Base-by-base conservation (phyloP, 441 rosid genomes). In the Corymbia calophylla region DNA sequence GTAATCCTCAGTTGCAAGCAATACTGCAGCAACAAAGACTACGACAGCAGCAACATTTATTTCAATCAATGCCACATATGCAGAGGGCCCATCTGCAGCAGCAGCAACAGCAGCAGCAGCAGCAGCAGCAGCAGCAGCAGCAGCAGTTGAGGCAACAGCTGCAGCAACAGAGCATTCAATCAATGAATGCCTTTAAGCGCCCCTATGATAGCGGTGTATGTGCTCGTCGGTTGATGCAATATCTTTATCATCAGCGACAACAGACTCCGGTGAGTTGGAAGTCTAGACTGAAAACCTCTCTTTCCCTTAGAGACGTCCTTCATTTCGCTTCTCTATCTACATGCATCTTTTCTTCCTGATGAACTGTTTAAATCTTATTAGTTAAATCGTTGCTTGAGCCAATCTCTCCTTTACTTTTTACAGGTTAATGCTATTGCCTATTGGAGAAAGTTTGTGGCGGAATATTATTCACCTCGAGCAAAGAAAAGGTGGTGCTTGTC, bases 401-500 rank as follows among this genome's bases (percentile, higher is more conserved):
- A 27, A 87, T 86, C 23, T 32, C 90, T 49, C 62, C 80, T 32
- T 62, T 84, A 49, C 35, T 87, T 90, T 90, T 21, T 31, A 87
- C 94, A 98, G 99, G 99, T 96, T 86, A 96, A 96, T 93, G 90
- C 94, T 89, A 95, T 97, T 90, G 98, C 96, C 47, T 98, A 98
- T 68, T 98, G 99, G 99, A 96, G 97, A 93, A 98, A 98, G 92
- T 95, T 98, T 91, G 99, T 98, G 73, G 92, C 96, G 5, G 99
- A 97, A 92, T 98, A 98, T 87, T 98, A 95, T 93, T 96, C 99
- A 39, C 99, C 99, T 35, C 97, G 97, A 88, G 99, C 99, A 64
- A 98, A 97, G 97, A 96, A 97, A 93, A 94, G 98, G 77, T 98
- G 99, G 99, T 98, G 99, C 93, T 93, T 98, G 92, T 97, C 99